Conservation (phyloP, 1,284 basidiomycete genomes). For the Abortiporus biennis region DNA sequence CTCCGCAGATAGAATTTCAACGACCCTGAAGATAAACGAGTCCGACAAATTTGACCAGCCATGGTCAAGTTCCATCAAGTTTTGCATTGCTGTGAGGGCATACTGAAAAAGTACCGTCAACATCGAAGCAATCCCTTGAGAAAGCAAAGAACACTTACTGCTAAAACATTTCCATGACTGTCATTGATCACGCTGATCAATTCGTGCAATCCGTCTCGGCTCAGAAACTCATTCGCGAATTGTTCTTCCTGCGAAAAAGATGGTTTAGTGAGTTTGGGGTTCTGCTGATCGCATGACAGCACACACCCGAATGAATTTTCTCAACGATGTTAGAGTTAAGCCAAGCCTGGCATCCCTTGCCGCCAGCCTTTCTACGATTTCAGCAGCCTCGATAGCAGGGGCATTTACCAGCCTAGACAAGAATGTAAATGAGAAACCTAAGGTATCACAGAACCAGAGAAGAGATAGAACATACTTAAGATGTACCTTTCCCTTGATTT, state of each 20-base stretch:
- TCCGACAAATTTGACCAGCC: slow-evolving; percentile 74
- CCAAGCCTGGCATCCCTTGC: slow-evolving; percentile 60
- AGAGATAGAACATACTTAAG: slow-evolving; percentile 59
- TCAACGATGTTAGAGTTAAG: slow-evolving; percentile 73
- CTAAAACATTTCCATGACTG: slow-evolving; percentile 80
- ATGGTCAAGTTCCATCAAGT: slow-evolving; percentile 78
- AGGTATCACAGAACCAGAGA: background rate
- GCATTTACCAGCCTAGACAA: slow-evolving; percentile 67
- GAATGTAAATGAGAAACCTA: slow-evolving; percentile 7
- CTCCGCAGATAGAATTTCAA: slow-evolving; percentile 74
- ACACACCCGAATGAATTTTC: slow-evolving; percentile 75
- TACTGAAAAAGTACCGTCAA: slow-evolving; percentile 42
- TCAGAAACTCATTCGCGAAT: slow-evolving; percentile 84
- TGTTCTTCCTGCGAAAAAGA: slow-evolving; percentile 66
- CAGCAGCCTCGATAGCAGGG: slow-evolving; percentile 76
- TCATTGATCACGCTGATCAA: slow-evolving; percentile 70
- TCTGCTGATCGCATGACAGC: background rate
- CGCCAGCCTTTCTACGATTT: slow-evolving; percentile 70
- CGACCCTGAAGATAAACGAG: slow-evolving; percentile 71
- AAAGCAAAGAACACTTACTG: slow-evolving; percentile 37
- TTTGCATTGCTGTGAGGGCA: slow-evolving; percentile 79
- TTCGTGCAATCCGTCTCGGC: slow-evolving; percentile 68
- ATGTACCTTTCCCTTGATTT: slow-evolving; percentile 74
- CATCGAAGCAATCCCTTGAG: background rate
- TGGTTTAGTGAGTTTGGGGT: slow-evolving; percentile 1